These are phyloP conservation scores for Puccinia novopanici DNA, from an alignment of 1,284 basidiomycete genomes.

Conservation along the genomic window DNA sequence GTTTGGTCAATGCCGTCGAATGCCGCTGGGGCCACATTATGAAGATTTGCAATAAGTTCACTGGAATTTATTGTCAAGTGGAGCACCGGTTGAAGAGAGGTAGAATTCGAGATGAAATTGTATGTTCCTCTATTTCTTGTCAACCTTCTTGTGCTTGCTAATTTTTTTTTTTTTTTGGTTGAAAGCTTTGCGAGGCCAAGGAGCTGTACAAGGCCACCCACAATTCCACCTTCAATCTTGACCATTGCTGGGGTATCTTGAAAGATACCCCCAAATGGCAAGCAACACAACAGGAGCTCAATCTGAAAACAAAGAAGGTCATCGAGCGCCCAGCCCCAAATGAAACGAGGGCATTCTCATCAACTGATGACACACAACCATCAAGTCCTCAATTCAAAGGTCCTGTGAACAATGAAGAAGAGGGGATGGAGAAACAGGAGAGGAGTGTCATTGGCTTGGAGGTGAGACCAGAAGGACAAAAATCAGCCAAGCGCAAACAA, in stretches of 20 bases:
- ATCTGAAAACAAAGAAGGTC: not conserved
- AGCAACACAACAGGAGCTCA: not conserved
- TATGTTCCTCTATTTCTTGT: no score
- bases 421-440: no score
- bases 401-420: not conserved
- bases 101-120: no score
- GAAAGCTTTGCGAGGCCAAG: not conserved
- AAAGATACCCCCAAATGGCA: slow-evolving; percentile 16
- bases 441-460: not conserved
- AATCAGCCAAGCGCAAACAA: not conserved
- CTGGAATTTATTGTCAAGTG: no score
- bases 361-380: not conserved
- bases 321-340: not conserved
- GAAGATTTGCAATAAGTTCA: not conserved
- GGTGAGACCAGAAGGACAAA: not conserved
- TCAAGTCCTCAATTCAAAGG: not conserved
- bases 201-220: not conserved
- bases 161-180: not conserved
- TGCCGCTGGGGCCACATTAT: not conserved
- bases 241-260: slow-evolving; percentile 8
- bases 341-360: no score
- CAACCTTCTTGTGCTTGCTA: no score
- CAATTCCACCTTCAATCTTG: not conserved
- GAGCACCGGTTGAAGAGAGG: no score
- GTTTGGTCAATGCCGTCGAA: no score